Evolutionary conservation across 106 monocot genomes (phyloP), one percentile per base, ranked within the genome.

Genomic region (Vanilla planifolia): DNA sequence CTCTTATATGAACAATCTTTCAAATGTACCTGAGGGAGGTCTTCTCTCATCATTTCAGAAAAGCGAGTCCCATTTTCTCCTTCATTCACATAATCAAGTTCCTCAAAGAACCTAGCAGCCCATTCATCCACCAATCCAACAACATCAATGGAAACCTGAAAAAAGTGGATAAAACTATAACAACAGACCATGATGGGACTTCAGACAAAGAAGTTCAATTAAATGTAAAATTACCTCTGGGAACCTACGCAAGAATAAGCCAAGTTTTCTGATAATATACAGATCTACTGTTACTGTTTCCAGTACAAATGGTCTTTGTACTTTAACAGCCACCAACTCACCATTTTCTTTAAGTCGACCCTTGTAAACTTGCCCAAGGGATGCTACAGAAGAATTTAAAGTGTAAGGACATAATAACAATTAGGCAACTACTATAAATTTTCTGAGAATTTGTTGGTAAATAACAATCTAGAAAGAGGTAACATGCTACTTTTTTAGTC

Each of bases 111-210:
- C 3, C 98, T 84, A 66, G 85, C 70, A 55, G 92, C 88, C 98
- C 98, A 98, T 76, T 98, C 98, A 77, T 98, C 98, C 33, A 98
- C 98, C 71, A 98, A 77, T 14, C 98, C 98, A 88, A 98, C 98
- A 66, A 98, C 75, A 80, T 98, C 98, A 75, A 98, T 73, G 27
- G 98, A 98, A 2, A 98, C 47, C 98, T 98, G 55, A 6, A 6
- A 73, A 27, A 11, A 32, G 17, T 32, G 6, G 33, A 58, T 5
- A 71, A 17, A 28, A 53, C 15, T 15, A 32, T 35, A 51, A 72
- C 33, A 2, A n/a, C 26, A 62, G 51, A 16, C 59, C 26, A 43
- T n/a, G 24, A 25, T 39, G 67, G 36, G n/a, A 14, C 29, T 51
- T 63, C 61, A 58, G 22, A 17, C 13, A 15, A 16, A 39, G 3